Evolutionary conservation across 306 rosid genomes (phyloP).

Genomic region (Sechiopsis laciniata): DNA sequence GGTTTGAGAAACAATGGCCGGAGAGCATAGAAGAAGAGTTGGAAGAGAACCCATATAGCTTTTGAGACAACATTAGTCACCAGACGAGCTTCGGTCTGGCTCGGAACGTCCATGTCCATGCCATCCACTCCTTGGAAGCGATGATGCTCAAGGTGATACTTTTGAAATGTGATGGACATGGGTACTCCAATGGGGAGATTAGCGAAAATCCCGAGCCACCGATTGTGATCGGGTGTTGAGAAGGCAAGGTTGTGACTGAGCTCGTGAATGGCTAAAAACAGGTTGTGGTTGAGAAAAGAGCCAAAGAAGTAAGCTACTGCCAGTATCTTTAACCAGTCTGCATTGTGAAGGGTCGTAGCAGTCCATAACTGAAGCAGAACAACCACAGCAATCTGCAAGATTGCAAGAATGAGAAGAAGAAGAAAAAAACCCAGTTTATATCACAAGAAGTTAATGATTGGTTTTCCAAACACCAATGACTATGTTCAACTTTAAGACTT

Average conservation of each 20-base stretch:
- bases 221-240: constrained; percentile 66
- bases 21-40: constrained; percentile 88
- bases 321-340: constrained; percentile 77
- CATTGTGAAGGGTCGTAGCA: constrained; percentile 47
- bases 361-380: constrained; percentile 82
- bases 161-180: constrained; percentile 89
- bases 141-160: constrained; percentile 92
- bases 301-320: constrained; percentile 79
- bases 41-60: constrained; percentile 67
- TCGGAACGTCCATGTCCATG: constrained; percentile 84
- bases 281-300: constrained; percentile 89
- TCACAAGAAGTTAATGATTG: neutral
- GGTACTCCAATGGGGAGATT: constrained; percentile 95
- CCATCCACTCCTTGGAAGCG: constrained; percentile 93
- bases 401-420: neutral
- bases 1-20: constrained; percentile 81
- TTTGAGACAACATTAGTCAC: constrained; percentile 55
- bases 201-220: constrained; percentile 83
- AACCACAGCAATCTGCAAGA: constrained; percentile 56
- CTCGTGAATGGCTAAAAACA: constrained; percentile 92
- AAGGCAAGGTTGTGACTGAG: constrained; percentile 95
- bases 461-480: neutral
- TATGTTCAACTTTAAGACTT: no score
- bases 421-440: neutral
- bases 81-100: constrained; percentile 57